Base-by-base conservation (phyloP, 257 asterid species). In the Ilex asprella region DNA sequence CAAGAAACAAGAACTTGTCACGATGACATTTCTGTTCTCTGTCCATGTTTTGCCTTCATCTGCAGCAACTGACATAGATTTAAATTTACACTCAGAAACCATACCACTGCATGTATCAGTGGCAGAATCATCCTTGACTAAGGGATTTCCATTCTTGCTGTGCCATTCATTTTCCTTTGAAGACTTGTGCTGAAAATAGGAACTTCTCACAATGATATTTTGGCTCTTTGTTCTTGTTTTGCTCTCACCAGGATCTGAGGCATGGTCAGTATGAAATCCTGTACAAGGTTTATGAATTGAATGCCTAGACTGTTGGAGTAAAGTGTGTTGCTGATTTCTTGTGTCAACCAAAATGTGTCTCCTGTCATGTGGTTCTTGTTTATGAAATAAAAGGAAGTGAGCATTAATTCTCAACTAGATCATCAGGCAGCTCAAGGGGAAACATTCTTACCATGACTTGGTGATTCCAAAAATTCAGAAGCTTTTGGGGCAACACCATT, bases 221-320 rank as follows among this genome's bases (percentile, higher is more conserved):
- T 61, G 51, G 29, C 57, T 69, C 58, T 69, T 62, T 21, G 62
- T 55, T 51, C 55, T 61, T 21, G 43, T 59, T 67, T 66, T 68
- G 56, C 57, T 54, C 65, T 62, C 69, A 39, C 67, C 63, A 54
- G 13, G 65, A 67, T 59, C 73, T 59, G 81, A 76, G 59, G 63
- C 81, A 58, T 59, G 66, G 68, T 76, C 84, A 86, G 79, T 76
- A 59, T 75, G 77, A 75, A 79, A 67, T 61, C 70, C 68, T 31
- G 65, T 74, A 76, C 89, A 86, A 44, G 99, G 91, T 80, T 81
- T 82, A 61, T 76, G 81, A 30, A 79, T 75, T 9, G 84, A 44
- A 72, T 62, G 5, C 57, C 30, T 3, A 3, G 57, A 53, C 10
- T 53, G 76, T 63, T 59, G 80, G 13, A 69, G 67, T 30, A 62